phyloP scores from a whole-genome alignment of 2,329 filamentous ascomycete species.

The Coleophoma eucalyptorum region DNA sequence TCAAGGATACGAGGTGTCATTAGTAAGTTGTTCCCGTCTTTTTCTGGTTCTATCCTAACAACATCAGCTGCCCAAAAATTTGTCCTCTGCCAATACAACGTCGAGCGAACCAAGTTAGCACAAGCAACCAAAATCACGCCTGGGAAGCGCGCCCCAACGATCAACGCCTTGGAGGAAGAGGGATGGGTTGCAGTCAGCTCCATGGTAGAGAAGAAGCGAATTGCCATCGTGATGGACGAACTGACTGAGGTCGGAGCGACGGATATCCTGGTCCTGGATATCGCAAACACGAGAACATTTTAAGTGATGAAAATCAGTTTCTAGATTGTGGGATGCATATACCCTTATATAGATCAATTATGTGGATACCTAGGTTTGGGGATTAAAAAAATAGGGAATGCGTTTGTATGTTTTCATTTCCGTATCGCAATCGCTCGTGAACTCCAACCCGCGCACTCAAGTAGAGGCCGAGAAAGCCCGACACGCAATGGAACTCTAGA shows the following conservation, averaged over 20 bases:
- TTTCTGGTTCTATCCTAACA: conserved; percentile 8
- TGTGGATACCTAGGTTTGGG: not conserved
- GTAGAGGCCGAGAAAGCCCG: too few relatives aligned
- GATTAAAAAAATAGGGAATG: not conserved
- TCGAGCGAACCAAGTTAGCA: conserved; percentile 65
- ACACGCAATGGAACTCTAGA: too few relatives aligned
- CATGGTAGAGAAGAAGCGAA: conserved; percentile 29
- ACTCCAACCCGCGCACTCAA: too few relatives aligned
- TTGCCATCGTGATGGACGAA: conserved; percentile 30
- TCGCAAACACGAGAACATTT: conserved; percentile 26
- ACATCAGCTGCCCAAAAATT: conserved; percentile 75
- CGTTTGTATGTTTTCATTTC: too few relatives aligned
- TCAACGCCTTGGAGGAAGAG: conserved; percentile 83
- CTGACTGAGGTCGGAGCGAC: conserved; percentile 25
- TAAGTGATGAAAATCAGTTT: not conserved
- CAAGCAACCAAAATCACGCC: conserved; percentile 77
- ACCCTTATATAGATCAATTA: not conserved
- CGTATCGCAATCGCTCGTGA: too few relatives aligned
- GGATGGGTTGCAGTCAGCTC: conserved; percentile 81
- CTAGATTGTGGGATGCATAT: not conserved
- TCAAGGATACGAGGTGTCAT: conserved; percentile 91
- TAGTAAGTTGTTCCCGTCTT: conserved; percentile 41
- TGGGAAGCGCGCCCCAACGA: conserved; percentile 87
- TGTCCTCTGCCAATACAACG: conserved; percentile 95
- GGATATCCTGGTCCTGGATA: conserved; percentile 29